Evolutionary conservation across 805 yeast genomes (phyloP).

Genomic region (Kockiozyma suomiensis): DNA sequence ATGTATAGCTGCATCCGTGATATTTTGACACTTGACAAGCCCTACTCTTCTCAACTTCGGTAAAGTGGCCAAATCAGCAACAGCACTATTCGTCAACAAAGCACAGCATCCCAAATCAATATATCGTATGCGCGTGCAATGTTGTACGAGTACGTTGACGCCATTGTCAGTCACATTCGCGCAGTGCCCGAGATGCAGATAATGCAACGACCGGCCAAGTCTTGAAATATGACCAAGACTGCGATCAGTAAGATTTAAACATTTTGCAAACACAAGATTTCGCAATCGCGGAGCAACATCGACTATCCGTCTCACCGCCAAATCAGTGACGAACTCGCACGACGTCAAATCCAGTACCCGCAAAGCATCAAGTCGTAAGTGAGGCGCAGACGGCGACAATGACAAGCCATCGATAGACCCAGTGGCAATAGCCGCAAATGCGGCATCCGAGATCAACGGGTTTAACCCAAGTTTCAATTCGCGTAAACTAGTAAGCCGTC

Average conservation of each 20-base stretch:
- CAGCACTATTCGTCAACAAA: conserved; percentile 80
- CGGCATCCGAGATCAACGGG: conserved; percentile 64
- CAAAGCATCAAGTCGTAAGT: conserved; percentile 55
- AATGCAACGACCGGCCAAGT: conserved; percentile 79
- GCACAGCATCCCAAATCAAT: conserved; percentile 94
- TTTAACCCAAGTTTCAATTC: conserved; percentile 77
- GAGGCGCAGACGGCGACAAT: conserved; percentile 29
- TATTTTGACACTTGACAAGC: conserved; percentile 83
- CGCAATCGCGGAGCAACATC: conserved; percentile 80
- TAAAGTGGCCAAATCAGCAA: conserved; percentile 71
- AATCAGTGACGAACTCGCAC: conserved; percentile 79
- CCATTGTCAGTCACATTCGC: conserved; percentile 87
- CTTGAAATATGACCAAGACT: conserved; percentile 70
- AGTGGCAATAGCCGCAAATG: conserved; percentile 46
- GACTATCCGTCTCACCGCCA: conserved; percentile 71
- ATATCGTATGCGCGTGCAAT: conserved; percentile 84
- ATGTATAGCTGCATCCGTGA: conserved; percentile 80
- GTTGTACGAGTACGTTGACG: conserved; percentile 68
- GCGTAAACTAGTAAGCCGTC: conserved; percentile 68
- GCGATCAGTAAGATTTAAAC: conserved; percentile 81
- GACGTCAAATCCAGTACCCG: conserved; percentile 84
- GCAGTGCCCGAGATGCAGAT: conserved; percentile 93
- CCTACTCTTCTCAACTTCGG: conserved; percentile 89
- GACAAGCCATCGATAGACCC: conserved; percentile 45
- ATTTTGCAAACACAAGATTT: conserved; percentile 86